Evolutionary conservation across 225 moss, liverwort and hornwort genomes (phyloP), one percentile per base, ranked within the genome.

Genomic region (Anthoceros angustus): DNA sequence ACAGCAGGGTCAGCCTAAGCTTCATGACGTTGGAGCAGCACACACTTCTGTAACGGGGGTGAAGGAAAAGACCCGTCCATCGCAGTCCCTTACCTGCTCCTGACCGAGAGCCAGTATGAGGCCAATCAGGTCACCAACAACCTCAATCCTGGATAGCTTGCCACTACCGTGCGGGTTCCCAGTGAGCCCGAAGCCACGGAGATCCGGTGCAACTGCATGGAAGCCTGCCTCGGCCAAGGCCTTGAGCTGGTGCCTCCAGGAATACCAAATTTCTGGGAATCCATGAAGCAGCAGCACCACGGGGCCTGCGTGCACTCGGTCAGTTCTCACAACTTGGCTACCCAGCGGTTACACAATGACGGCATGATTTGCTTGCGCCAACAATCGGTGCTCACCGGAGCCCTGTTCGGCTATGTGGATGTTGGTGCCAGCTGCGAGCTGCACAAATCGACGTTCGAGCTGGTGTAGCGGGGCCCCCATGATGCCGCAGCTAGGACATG

Each of bases 251-350:
- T 78, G 68, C 14, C 84, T 78, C 84, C 84, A 80, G 38, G 74
- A 68, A 65, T 72, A 80, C 84, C 80, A 84, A 42, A 80, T 75
- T 48, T 85, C 79, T 38, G 84, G 81, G 60, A 77, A 85, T 38
- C 81, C 82, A 71, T 85, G 84, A 12, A 85, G 39, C 12, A 85
- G 68, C 66, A 81, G 71, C 46, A 84, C 78, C 16, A 67, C 41
- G 18, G 80, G 80, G 20, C 84, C 84, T 84, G 84, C 16, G 42
- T 9, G n/a, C 12, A 65, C 40, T 20, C 5, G 9, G 12, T n/a
- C 16, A 67, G 12, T 32, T 32, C 1, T 1, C 32, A 32, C 32
- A 32, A 32, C 32, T 32, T 32, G 32, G 1, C 4, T 32, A 32
- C 32, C 32, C 4, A 32, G 32, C 32, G 32, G 4, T 32, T 32